phyloP scores from a whole-genome alignment of 2,329 filamentous ascomycete species.

The Fusarium globosum region DNA sequence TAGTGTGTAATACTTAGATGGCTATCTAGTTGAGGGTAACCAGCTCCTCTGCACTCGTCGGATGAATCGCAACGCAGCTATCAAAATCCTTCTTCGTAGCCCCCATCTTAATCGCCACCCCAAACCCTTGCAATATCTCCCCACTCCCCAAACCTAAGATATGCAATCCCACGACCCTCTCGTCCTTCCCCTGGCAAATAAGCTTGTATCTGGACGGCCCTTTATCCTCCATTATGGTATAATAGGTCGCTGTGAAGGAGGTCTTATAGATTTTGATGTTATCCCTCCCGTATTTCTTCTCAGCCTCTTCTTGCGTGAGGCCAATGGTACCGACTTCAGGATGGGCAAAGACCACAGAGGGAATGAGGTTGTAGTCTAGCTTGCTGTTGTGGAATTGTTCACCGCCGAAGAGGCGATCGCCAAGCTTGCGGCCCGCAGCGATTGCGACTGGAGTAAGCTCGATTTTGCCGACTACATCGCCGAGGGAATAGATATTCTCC shows the following conservation, averaged over 20 bases:
- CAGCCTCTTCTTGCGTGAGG: background rate
- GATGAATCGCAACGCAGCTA: background rate
- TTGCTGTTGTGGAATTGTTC: rapidly evolving
- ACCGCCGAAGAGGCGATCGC: background rate
- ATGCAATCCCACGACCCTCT: background rate
- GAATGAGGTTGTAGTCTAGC: background rate
- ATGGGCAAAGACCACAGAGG: background rate
- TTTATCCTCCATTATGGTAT: background rate
- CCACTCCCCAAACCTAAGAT: background rate
- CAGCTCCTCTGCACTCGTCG: background rate
- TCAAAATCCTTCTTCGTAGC: background rate
- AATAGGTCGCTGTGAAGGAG: background rate
- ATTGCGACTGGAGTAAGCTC: background rate
- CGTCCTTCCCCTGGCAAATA: background rate
- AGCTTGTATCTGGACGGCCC: background rate
- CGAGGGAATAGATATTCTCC: background rate
- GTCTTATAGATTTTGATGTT: background rate
- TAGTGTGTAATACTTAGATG: rapidly evolving
- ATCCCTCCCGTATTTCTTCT: background rate
- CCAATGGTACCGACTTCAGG: background rate
- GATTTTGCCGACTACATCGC: background rate
- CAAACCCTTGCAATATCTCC: background rate
- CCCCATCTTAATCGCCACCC: background rate
- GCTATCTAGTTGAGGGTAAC: background rate
- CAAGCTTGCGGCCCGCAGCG: background rate